phyloP scores from a whole-genome alignment of 805 yeast genomes.

The Candida dendrica region DNA sequence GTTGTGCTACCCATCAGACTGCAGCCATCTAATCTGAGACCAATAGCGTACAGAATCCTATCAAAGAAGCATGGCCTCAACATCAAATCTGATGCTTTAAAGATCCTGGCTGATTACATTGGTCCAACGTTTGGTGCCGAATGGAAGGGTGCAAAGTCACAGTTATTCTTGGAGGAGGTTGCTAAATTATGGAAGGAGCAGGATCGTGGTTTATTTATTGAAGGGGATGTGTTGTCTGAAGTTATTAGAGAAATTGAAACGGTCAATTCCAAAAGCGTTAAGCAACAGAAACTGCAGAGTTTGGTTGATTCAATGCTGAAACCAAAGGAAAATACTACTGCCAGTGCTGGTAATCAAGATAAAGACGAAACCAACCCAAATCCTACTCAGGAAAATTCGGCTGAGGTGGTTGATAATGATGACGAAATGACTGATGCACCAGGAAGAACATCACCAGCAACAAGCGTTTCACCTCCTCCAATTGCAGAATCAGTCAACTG shows the following conservation, averaged over 20 bases:
- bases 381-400: too few species aligned
- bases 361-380: slow-evolving; percentile 6
- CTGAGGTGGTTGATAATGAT: slow-evolving; percentile 10
- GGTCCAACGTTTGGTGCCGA: slow-evolving; percentile 77
- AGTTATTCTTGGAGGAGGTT: slow-evolving; percentile 63
- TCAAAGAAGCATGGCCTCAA: slow-evolving; percentile 91
- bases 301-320: neutral
- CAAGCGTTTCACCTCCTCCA: slow-evolving; percentile 20
- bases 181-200: slow-evolving; percentile 85
- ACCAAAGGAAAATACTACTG: neutral
- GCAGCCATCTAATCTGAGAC: slow-evolving; percentile 78
- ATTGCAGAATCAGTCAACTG: slow-evolving; percentile 40
- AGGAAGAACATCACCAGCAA: slow-evolving; percentile 15
- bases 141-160: slow-evolving; percentile 69
- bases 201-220: slow-evolving; percentile 80
- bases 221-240: slow-evolving; percentile 58
- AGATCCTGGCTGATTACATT: slow-evolving; percentile 62
- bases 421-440: slow-evolving; percentile 3
- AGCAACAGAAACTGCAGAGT: slow-evolving; percentile 2
- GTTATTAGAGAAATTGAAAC: slow-evolving; percentile 53
- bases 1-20: slow-evolving; percentile 66
- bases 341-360: neutral
- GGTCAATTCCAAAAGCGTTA: slow-evolving; percentile 13
- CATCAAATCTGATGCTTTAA: slow-evolving; percentile 78
- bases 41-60: slow-evolving; percentile 81